Conservation (phyloP, 1,284 basidiomycete species). For the Baeospora myosura region DNA sequence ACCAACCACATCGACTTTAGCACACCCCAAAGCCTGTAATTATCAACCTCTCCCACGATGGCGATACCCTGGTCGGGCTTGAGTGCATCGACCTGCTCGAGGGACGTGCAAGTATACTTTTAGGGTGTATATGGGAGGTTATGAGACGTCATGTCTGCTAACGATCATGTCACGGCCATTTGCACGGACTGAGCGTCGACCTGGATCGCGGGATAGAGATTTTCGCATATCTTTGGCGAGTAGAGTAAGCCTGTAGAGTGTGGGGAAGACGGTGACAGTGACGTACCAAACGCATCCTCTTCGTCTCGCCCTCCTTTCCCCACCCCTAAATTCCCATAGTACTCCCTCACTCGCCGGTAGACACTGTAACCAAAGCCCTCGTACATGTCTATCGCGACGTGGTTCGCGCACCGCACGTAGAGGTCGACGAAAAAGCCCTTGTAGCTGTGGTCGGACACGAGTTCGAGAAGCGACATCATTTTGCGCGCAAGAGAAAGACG, state of each 20-base stretch:
- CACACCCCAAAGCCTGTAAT: too few relatives aligned
- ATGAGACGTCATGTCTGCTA: conserved; percentile 62
- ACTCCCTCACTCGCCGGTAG: conserved; percentile 77
- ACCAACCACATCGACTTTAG: too few relatives aligned
- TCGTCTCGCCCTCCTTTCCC: conserved; percentile 69
- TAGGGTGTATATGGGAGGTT: too few relatives aligned
- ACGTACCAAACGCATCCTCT: conserved; percentile 86
- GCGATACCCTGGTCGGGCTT: too few relatives aligned
- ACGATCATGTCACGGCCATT: conserved; percentile 73
- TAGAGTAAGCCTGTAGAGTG: conserved; percentile 3
- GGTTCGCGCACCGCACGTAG: conserved; percentile 80
- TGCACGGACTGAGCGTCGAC: conserved; percentile 55
- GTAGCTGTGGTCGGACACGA: conserved; percentile 71
- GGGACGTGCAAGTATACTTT: too few relatives aligned
- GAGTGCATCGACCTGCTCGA: too few relatives aligned
- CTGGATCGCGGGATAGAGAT: conserved; percentile 60
- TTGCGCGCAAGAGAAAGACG: conserved; percentile 74
- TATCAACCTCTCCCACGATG: too few relatives aligned
- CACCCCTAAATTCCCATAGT: conserved; percentile 71
- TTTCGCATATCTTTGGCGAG: conserved; percentile 75
- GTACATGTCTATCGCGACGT: conserved; percentile 77
- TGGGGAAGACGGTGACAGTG: conserved; percentile 1
- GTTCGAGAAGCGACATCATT: conserved; percentile 79
- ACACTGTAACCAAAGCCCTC: conserved; percentile 83
- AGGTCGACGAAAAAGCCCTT: conserved; percentile 84